Evolutionary conservation across 768 basidiomycete genomes (phyloP).

Genomic region (Boletus subparvulus): DNA sequence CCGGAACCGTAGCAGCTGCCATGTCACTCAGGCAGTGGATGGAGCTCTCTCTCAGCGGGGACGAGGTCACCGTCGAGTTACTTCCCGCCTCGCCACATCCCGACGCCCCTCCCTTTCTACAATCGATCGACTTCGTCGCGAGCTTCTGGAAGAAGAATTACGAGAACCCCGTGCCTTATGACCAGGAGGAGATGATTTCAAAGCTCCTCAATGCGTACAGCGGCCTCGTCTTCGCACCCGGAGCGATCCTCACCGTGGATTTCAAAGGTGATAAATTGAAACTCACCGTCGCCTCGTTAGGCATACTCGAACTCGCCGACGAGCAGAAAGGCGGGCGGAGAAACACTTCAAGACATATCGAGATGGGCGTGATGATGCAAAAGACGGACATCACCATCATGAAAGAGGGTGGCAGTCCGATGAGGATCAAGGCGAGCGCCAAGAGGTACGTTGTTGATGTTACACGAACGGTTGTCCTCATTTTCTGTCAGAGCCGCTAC

Average conservation of each 20-base stretch:
- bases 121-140: constrained; percentile 78
- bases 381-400: constrained; percentile 90
- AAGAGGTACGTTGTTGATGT: constrained; percentile 65
- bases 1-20: constrained; percentile 74
- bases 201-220: constrained; percentile 75
- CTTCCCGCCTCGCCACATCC: constrained; percentile 50
- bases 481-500: constrained; percentile 67
- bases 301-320: constrained; percentile 59
- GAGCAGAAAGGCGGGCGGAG: constrained; percentile 51
- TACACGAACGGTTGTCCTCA: neutral
- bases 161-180: constrained; percentile 69
- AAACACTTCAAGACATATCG: constrained; percentile 28
- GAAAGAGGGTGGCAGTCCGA: constrained; percentile 75
- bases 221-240: constrained; percentile 65
- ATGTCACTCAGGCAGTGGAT: constrained; percentile 87
- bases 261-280: constrained; percentile 85
- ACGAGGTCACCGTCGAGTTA: constrained; percentile 68
- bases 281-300: constrained; percentile 60
- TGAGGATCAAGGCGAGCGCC: constrained; percentile 89
- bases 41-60: constrained; percentile 75
- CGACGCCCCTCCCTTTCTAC: constrained; percentile 61
- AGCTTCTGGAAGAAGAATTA: constrained; percentile 56
- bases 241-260: constrained; percentile 79
- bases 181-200: constrained; percentile 80
- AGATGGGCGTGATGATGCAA: constrained; percentile 79